A percentile compares a stretch with the other conserved stretches of the same genome.
These are phyloP conservation scores for Trametes hirsuta DNA, from an alignment of 1,284 basidiomycete species.

Conservation along the genomic window DNA sequence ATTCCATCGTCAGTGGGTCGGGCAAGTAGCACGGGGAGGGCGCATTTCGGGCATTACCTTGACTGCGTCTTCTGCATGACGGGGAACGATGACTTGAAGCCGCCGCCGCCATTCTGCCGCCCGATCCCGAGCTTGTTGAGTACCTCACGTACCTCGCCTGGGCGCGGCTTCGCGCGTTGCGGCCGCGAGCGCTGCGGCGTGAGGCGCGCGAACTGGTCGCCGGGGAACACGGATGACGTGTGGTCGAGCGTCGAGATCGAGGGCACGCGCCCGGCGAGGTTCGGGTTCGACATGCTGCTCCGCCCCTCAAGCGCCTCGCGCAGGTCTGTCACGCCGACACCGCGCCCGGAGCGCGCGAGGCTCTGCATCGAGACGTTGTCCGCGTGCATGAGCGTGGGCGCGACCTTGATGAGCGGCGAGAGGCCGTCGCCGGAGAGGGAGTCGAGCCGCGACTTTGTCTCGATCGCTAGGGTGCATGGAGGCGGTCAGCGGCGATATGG, in stretches of 20 bases:
- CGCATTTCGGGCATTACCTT: constrained; percentile 29
- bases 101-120: constrained; percentile 59
- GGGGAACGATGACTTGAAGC: constrained; percentile 73
- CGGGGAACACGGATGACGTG: constrained; percentile 50
- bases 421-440: constrained; percentile 64
- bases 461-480: constrained; percentile 49
- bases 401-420: constrained; percentile 75
- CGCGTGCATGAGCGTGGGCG: constrained; percentile 84
- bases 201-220: constrained; percentile 45
- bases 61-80: constrained; percentile 45
- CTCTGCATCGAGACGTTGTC: constrained; percentile 86
- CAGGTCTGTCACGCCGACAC: constrained; percentile 84
- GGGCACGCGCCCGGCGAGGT: constrained; percentile 54
- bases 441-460: constrained; percentile 61
- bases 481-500: background rate
- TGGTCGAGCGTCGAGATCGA: constrained; percentile 79
- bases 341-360: constrained; percentile 70
- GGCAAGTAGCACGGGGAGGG: background rate
- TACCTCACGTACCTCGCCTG: constrained; percentile 79
- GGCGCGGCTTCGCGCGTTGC: constrained; percentile 51
- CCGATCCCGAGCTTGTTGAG: constrained; percentile 78
- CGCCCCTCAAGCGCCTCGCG: constrained; percentile 85
- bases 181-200: constrained; percentile 55
- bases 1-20: background rate
- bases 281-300: constrained; percentile 76